Evolutionary conservation across 768 basidiomycete genomes (phyloP).

Genomic region (Leccinum aurantiacum): DNA sequence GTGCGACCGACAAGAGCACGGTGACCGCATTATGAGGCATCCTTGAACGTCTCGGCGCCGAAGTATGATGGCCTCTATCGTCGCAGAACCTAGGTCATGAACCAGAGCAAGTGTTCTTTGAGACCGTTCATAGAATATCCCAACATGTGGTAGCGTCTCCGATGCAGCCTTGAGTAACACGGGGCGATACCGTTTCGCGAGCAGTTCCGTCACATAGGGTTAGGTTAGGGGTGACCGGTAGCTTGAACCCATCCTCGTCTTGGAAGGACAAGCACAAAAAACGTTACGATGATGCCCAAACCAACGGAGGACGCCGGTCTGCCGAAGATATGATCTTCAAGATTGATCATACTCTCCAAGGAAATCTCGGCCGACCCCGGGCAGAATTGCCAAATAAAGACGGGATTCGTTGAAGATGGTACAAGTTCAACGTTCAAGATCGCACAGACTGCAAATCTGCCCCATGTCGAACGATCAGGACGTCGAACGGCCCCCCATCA

Average conservation of each 20-base stretch:
- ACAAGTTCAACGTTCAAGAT: too few relatives aligned
- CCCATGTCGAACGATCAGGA: constrained; percentile 4
- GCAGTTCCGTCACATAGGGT: constrained; percentile 16
- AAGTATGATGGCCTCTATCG: constrained; percentile 18
- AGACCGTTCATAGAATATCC: constrained; percentile 55
- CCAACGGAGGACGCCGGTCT: constrained; percentile 40
- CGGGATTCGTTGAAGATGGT: too few relatives aligned
- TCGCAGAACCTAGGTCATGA: constrained; percentile 41
- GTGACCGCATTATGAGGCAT: constrained; percentile 30
- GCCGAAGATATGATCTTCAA: constrained; percentile 34
- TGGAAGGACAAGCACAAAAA: constrained; percentile 51
- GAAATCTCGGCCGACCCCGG: too few relatives aligned
- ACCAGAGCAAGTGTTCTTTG: constrained; percentile 47
- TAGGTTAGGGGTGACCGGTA: constrained; percentile 3
- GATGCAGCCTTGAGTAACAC: constrained; percentile 35
- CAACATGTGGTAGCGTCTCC: constrained; percentile 42
- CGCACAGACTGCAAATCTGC: too few relatives aligned
- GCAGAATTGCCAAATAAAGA: too few relatives aligned
- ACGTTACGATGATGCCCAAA: constrained; percentile 37
- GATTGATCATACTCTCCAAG: background rate
- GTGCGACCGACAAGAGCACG: background rate
- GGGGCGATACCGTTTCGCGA: constrained; percentile 35
- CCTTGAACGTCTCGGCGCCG: constrained; percentile 31
- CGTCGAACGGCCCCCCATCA: constrained; percentile 13
- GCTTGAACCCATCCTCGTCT: constrained; percentile 42